Evolutionary conservation across 371 early-diverging fungal genomes (phyloP), one percentile per base, ranked within the genome.

Genomic region (Circinella umbellata): DNA sequence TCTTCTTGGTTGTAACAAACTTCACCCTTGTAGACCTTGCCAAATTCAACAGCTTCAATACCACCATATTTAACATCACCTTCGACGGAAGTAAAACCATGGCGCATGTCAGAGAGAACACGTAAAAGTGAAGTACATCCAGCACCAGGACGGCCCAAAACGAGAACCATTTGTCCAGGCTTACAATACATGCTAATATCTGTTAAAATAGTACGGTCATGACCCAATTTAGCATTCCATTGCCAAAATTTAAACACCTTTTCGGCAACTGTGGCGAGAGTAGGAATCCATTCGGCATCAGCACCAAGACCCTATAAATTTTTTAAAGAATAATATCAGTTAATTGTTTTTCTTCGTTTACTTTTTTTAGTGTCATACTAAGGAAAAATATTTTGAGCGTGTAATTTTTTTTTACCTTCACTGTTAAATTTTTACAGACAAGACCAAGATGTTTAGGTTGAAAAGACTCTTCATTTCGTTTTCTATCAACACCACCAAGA

Each of bases 111-210:
- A 20, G 85, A 77, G 17, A 86, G 61, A 18, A 83, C 81, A 47
- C 85, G 80, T n/a, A 86, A 69, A 47, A 86, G 67, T 20, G 84
- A 78, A 39, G 85, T 83, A 68, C 85, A 83, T 18, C 87, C 87
- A 15, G 87, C 68, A 11, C 84, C 87, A 5, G 87, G 87, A 38
- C 81, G 79, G 7, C 87, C 87, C 11, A 86, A 77, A 14, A 86
- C 83, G 20, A 86, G 71, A 48, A 86, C 72, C 85, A 86, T 85
- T 70, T 86, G 83, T 38, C 87, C 87, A 35, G 79, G 80, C 3
- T 76, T 74, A 18, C 78, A 75, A 37, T 76, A 80, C 9, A 91
- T 90, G 39, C 82, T 84, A 63, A 87, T 75, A 18, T 86, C 75
- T 47, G 85, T 75, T 15, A 91, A 73, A 66, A 92, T 88, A 0